Evolutionary conservation across 2,329 filamentous ascomycete species (phyloP).

Genomic region (Aulographum hederae): DNA sequence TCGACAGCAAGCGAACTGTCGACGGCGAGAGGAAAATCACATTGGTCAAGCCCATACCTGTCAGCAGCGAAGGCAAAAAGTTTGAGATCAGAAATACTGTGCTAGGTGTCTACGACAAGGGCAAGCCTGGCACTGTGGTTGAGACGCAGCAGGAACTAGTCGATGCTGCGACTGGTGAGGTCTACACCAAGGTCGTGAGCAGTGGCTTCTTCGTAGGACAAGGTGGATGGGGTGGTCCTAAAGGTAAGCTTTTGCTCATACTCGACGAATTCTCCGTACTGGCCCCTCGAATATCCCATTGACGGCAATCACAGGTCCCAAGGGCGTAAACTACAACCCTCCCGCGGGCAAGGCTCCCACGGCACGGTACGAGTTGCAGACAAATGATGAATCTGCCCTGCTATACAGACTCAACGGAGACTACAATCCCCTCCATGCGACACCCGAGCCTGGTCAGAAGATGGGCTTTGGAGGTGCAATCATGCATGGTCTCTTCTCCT

Average conservation of each 20-base stretch:
- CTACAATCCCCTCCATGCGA: conserved; percentile 85
- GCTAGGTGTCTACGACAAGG: conserved; percentile 79
- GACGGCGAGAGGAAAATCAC: conserved; percentile 71
- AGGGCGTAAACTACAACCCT: conserved; percentile 59
- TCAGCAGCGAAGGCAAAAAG: conserved; percentile 48
- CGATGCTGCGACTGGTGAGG: conserved; percentile 47
- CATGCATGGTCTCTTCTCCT: conserved; percentile 77
- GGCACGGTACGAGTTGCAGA: conserved; percentile 50
- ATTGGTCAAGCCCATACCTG: conserved; percentile 58
- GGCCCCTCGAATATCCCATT: conserved; percentile 1
- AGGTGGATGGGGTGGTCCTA: conserved; percentile 73
- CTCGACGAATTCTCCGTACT: neutral
- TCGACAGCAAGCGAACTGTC: conserved; percentile 57
- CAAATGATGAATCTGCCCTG: conserved; percentile 48
- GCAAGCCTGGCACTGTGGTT: conserved; percentile 62
- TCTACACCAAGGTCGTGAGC: conserved; percentile 51
- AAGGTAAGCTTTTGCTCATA: conserved; percentile 34
- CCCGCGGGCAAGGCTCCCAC: conserved; percentile 56
- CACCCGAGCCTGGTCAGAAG: conserved; percentile 64
- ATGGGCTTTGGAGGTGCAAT: conserved; percentile 87
- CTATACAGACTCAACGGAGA: conserved; percentile 60
- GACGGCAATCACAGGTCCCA: conserved; percentile 30
- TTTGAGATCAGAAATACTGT: conserved; percentile 67
- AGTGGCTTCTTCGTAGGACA: conserved; percentile 69
- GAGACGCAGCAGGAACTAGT: conserved; percentile 65